Evolutionary conservation across 495 filamentous ascomycete species (phyloP).

Genomic region (Barbatosphaeria neglecta): DNA sequence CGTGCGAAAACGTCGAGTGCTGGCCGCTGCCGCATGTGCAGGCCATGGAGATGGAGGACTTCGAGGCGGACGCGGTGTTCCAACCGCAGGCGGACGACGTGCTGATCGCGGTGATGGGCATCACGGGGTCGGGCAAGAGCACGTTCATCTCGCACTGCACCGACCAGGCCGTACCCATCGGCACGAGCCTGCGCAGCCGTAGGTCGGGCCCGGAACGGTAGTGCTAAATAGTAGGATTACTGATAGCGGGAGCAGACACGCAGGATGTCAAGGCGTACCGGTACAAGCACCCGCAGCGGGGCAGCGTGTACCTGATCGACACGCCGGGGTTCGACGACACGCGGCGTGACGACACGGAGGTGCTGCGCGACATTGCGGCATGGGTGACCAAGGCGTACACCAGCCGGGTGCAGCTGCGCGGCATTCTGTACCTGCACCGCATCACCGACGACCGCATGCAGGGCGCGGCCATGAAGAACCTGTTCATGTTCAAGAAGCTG

Average conservation of each 20-base stretch:
- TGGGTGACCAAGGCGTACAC: constrained; percentile 9
- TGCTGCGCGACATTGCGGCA: constrained; percentile 11
- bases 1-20: too few relatives aligned
- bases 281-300: neutral
- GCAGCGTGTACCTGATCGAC: constrained; percentile 13
- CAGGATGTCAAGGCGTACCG: constrained; percentile 16
- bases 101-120: constrained; percentile 22
- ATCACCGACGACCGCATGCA: constrained; percentile 26
- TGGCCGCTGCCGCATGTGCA: neutral
- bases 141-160: constrained; percentile 20
- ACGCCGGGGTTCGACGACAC: constrained; percentile 27
- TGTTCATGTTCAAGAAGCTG: constrained; percentile 20
- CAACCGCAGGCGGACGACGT: constrained; percentile 3
- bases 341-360: constrained; percentile 12
- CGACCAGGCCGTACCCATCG: constrained; percentile 2
- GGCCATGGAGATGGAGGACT: neutral
- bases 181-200: neutral
- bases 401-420: constrained; percentile 2
- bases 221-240: neutral
- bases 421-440: constrained; percentile 8
- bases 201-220: neutral
- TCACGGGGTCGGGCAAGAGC: constrained; percentile 26
- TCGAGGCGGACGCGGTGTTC: neutral
- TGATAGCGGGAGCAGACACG: too few relatives aligned
- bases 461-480: constrained; percentile 5